Percentiles rank a stretch among this genome's conserved stretches.
These are phyloP conservation scores for Sporothrix curviconia DNA, from an alignment of 2,329 filamentous ascomycete species.

Conservation along the genomic window DNA sequence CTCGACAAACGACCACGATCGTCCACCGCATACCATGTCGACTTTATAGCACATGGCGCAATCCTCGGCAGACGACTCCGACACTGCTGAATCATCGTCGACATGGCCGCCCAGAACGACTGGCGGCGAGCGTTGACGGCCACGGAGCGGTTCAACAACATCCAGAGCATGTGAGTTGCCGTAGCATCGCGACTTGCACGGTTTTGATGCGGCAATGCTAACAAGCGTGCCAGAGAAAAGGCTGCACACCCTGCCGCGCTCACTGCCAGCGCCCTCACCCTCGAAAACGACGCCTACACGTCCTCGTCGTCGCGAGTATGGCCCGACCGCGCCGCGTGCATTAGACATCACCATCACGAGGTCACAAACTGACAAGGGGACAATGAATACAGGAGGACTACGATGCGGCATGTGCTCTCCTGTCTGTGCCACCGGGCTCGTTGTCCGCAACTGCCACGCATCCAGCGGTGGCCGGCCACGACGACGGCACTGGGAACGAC, in stretches of 20 bases:
- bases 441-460: too few relatives aligned
- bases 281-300: slow-evolving; percentile 60
- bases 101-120: background rate
- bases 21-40: too few relatives aligned
- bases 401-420: slow-evolving; percentile 35
- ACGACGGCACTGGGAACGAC: background rate
- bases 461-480: too few relatives aligned
- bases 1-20: background rate
- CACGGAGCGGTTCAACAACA: background rate
- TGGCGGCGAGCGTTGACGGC: background rate
- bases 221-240: slow-evolving; percentile 17
- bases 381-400: slow-evolving; percentile 49
- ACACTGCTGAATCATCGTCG: too few relatives aligned
- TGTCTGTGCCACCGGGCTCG: background rate
- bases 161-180: slow-evolving; percentile 6
- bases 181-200: too few relatives aligned
- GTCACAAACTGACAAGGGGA: too few relatives aligned
- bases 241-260: slow-evolving; percentile 20
- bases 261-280: slow-evolving; percentile 48
- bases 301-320: slow-evolving; percentile 50
- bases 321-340: background rate
- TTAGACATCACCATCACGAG: background rate
- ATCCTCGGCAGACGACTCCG: too few relatives aligned
- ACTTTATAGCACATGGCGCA: too few relatives aligned
- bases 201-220: background rate